Evolutionary conservation across 2,329 filamentous ascomycete genomes (phyloP).

Genomic region (Akanthomyces lecanii): DNA sequence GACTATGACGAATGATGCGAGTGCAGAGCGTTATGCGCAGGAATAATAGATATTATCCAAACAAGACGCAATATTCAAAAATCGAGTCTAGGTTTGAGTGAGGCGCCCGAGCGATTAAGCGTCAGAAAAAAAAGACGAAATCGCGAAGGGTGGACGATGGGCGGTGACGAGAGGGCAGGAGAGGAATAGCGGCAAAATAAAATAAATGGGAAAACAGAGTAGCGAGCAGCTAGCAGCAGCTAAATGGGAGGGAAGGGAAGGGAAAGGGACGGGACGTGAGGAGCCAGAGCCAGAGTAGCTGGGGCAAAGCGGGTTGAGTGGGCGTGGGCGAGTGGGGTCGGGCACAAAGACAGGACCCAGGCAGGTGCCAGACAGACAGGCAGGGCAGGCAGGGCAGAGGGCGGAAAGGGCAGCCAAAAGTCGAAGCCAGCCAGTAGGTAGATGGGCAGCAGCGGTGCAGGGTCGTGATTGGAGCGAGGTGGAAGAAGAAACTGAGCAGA

Average conservation of each 20-base stretch:
- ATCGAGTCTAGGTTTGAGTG: not conserved
- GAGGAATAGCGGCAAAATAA: constrained; percentile 16
- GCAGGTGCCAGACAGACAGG: not conserved
- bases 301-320: constrained; percentile 13
- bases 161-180: constrained; percentile 16
- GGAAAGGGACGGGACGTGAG: constrained; percentile 16
- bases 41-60: not conserved
- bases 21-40: constrained; percentile 1
- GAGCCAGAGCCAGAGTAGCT: not conserved
- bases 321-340: constrained; percentile 14
- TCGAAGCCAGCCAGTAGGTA: not conserved
- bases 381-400: not conserved
- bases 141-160: constrained; percentile 14
- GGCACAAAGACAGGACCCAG: constrained; percentile 5
- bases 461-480: not conserved
- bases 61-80: constrained; percentile 2
- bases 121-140: constrained; percentile 14
- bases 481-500: not conserved
- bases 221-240: constrained; percentile 3
- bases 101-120: constrained; percentile 3
- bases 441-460: not conserved
- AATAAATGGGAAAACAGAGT: not conserved
- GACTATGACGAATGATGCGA: not conserved
- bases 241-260: constrained; percentile 5
- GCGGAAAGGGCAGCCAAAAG: not conserved